phyloP scores from a whole-genome alignment of 306 rosid species.

The Mimosa bimucronata region DNA sequence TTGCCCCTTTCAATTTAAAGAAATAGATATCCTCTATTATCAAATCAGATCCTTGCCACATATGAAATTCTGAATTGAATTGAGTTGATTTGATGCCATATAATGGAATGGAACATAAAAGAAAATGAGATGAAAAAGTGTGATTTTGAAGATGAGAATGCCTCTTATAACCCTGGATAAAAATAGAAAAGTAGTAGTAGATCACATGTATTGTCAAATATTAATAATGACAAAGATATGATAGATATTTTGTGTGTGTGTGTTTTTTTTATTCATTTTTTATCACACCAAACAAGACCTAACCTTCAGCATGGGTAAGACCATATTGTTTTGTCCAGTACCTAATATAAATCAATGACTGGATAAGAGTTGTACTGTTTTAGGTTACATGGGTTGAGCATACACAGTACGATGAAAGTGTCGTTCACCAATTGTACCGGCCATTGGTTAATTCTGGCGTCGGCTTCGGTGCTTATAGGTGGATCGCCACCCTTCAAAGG shows the following conservation, averaged over 20 bases:
- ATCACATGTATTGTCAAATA: neutral
- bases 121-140: neutral
- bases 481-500: slow-evolving; percentile 86
- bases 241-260: neutral
- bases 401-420: slow-evolving; percentile 70
- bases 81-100: neutral
- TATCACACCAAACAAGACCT: neutral
- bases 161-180: neutral
- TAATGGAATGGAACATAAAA: neutral
- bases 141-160: neutral
- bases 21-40: neutral
- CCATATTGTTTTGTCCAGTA: slow-evolving; percentile 25
- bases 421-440: slow-evolving; percentile 64
- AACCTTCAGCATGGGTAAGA: neutral
- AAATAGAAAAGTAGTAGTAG: neutral
- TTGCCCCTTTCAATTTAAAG: too few species aligned
- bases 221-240: neutral
- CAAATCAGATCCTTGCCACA: neutral
- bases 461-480: slow-evolving; percentile 85
- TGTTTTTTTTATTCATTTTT: neutral
- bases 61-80: neutral
- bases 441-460: slow-evolving; percentile 59
- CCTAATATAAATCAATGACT: neutral
- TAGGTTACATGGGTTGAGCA: slow-evolving; percentile 96
- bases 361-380: slow-evolving; percentile 31